phyloP scores from a whole-genome alignment of 345 rosid genomes.

The Garcia nutans region DNA sequence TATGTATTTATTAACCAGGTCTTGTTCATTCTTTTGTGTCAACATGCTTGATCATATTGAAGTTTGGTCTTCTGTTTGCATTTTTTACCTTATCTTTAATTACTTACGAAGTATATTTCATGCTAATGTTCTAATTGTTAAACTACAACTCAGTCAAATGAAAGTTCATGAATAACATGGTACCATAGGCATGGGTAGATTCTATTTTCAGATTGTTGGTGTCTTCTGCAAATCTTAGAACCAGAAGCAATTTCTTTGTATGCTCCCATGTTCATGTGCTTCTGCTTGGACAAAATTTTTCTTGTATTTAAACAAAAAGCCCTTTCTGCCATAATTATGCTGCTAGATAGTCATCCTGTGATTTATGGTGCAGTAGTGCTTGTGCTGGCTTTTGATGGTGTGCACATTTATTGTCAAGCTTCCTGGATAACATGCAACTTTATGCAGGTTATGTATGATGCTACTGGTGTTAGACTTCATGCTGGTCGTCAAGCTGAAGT shows the following conservation, averaged over 20 bases:
- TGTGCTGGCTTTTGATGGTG: neutral
- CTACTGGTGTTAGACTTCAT: constrained; percentile 64
- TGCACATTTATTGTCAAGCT: constrained; percentile 10
- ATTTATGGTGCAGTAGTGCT: neutral
- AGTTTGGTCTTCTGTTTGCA: neutral
- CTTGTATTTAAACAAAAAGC: neutral
- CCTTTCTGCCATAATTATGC: neutral
- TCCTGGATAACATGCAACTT: neutral
- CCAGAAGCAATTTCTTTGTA: neutral
- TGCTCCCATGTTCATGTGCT: neutral
- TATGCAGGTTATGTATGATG: constrained; percentile 73
- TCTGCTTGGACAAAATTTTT: neutral
- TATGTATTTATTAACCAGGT: constrained; percentile 45
- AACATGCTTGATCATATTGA: constrained; percentile 10
- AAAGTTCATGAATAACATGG: neutral
- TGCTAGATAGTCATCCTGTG: neutral
- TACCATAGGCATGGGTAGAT: neutral
- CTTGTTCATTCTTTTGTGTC: constrained; percentile 30
- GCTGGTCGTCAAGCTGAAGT: constrained; percentile 76
- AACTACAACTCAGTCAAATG: neutral
- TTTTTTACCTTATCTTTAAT: neutral
- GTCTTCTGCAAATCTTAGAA: neutral
- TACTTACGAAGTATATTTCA: neutral
- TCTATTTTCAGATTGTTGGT: neutral
- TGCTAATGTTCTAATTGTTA: neutral